These are phyloP conservation scores for Yamadazyma membranifaciens DNA, from an alignment of 1,139 yeast species.

Conservation along the genomic window DNA sequence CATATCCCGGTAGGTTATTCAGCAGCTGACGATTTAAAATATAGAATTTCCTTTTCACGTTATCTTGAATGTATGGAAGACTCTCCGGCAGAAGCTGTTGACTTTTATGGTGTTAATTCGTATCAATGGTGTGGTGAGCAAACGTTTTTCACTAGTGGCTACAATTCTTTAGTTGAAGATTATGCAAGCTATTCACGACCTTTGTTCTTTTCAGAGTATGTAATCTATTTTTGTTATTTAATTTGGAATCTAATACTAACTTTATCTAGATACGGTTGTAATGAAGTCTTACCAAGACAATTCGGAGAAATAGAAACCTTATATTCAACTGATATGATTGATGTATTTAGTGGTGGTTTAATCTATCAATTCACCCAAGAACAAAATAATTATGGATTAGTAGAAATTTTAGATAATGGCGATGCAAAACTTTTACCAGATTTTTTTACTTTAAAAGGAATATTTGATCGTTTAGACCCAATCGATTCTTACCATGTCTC, in stretches of 20 bases:
- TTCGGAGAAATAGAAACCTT: conserved; percentile 78
- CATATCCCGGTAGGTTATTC: conserved; percentile 88
- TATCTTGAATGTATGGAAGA: conserved; percentile 77
- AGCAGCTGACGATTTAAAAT: conserved; percentile 87
- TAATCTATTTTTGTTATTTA: conserved; percentile 14
- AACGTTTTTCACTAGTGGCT: conserved; percentile 80
- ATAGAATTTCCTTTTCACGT: conserved; percentile 71
- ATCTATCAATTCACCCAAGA: conserved; percentile 92
- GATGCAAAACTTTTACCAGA: conserved; percentile 55
- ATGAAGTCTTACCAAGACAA: conserved; percentile 72
- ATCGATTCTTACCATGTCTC: conserved; percentile 25
- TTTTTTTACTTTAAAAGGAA: conserved; percentile 49
- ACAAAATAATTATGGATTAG: conserved; percentile 85
- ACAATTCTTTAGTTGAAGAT: conserved; percentile 68
- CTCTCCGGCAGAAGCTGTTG: conserved; percentile 61
- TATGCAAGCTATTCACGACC: conserved; percentile 72
- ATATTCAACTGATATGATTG: conserved; percentile 71
- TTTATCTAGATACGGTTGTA: conserved; percentile 61
- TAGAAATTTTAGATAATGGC: conserved; percentile 57
- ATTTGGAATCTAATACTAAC: conserved; percentile 11
- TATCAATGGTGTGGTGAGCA: conserved; percentile 98
- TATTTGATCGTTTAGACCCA: conserved; percentile 37
- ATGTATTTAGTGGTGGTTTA: conserved; percentile 87
- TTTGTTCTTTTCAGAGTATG: conserved; percentile 80
- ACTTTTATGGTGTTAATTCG: conserved; percentile 92